Evolutionary conservation across 192 early-diverging fungal genomes (phyloP), one percentile per base, ranked within the genome.

Genomic region (Coemansia sp.): DNA sequence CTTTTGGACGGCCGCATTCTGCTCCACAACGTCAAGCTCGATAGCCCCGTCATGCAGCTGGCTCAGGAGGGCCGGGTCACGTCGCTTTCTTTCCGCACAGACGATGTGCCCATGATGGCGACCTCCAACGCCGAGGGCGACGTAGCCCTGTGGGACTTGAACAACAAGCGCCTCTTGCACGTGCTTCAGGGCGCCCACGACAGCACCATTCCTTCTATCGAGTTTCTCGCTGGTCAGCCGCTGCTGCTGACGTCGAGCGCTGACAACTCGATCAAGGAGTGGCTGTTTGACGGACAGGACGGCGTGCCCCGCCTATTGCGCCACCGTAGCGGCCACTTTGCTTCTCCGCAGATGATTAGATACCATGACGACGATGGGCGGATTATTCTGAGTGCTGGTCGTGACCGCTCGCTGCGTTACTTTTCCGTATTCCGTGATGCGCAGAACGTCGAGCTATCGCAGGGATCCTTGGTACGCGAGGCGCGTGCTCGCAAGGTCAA

Each of bases 211-310:
- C 84, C 91, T 25, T 88, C 91, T 0, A 63, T 90, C 13, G 83
- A 94, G 41, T 98, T 95, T 75, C 79, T 97, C 63, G 82, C 77
- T 36, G 90, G 91, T 3, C 93, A 95, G 86, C 88, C 92, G 14
- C 77, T 99, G 52, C 76, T 98, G 55, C 70, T 99, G 26, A 94
- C 93, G 6, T 92, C 92, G 20, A 90, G 92, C 31, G 76, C 84
- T 3, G 97, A 99, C 78, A 99, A 99, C 66, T 81, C 95, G 25
- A 85, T 99, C 62, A 94, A 95, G 83, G 90, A 95, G 82, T 99
- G 96, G 95, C 87, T 96, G 35, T 99, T 98, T 83, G 96, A 99
- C 68, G 85, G 83, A 14, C 65, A 85, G 6, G 93, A 95, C 73
- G 90, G 90, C 26, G 72, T 77, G 12, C 94, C 94, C 26, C 86